Base-by-base conservation (phyloP, 331 rosid species). In the Malus hybrid region DNA sequence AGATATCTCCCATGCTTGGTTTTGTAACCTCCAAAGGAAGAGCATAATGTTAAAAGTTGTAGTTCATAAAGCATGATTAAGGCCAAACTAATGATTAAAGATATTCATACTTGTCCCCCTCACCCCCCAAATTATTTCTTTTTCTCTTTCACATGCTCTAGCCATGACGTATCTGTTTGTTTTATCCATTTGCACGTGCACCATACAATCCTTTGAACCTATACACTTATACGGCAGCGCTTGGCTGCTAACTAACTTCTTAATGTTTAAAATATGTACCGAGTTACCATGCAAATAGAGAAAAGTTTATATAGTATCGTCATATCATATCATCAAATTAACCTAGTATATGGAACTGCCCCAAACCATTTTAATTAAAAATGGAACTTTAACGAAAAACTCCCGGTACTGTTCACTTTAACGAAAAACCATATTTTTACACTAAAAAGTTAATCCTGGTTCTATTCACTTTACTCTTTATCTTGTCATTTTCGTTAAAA, bases 21-120 rank as follows among this genome's bases (percentile, higher is more conserved):
- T 80, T 80, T 73, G 31, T 66, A 78, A 77, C 80, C 78, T 71
- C 78, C 69, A 75, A 83, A 57, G 71, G 16, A 72, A 71, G 71
- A 67, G 85, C 85, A 77, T 60, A 70, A 79, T 33, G 71, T 64
- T 73, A 66, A 87, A 87, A 80, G 83, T 63, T 76, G 83, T 70
- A 54, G 66, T 65, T 69, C 33, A 19, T 65, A 83, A 64, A 72
- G 82, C 55, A 77, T 83, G 83, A 82, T 78, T 80, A 72, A 71
- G 71, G 55, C 50, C 76, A 70, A 65, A 62, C 64, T 80, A 73
- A 85, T 83, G 78, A 85, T 77, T 77, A 84, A 69, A 84, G 80
- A 36, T 77, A 48, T 65, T 81, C 73, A 77, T 78, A 60, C 79
- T 72, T 78, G 84, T 80, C 82, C 62, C 82, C 61, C 55, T 66